Conservation (phyloP, 1,284 basidiomycete species). For the Sutorius eximius region DNA sequence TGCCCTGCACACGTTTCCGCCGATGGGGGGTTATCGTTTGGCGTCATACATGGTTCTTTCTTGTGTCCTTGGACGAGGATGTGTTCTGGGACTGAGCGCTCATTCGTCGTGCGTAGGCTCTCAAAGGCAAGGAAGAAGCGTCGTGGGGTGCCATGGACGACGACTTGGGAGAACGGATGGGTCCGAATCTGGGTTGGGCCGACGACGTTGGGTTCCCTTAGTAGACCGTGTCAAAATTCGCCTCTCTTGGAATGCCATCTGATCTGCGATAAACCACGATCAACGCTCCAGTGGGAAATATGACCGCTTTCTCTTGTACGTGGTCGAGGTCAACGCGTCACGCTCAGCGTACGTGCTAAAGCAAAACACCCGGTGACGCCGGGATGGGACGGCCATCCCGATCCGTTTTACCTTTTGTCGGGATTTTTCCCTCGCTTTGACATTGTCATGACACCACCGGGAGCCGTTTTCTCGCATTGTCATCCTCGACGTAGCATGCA, state of each 20-base stretch:
- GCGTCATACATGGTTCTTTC: background rate
- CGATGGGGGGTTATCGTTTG: background rate
- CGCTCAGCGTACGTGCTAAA: background rate
- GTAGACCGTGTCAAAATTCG: background rate
- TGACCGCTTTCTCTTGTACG: background rate
- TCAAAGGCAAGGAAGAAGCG: slow-evolving; percentile 35
- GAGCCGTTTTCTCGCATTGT: slow-evolving; percentile 1
- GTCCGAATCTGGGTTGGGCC: slow-evolving; percentile 20
- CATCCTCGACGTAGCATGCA: background rate
- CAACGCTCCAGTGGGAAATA: background rate
- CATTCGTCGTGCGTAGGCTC: slow-evolving; percentile 17
- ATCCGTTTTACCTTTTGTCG: background rate
- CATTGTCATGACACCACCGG: background rate
- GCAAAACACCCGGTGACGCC: background rate
- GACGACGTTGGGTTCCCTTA: slow-evolving; percentile 30
- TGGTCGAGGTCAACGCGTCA: background rate
- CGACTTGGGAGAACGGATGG: slow-evolving; percentile 28
- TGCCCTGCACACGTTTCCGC: background rate
- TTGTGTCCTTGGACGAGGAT: background rate
- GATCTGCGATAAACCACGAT: background rate
- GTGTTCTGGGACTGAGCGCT: slow-evolving; percentile 2
- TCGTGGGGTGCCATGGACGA: slow-evolving; percentile 32
- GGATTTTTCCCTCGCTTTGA: background rate
- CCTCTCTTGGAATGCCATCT: background rate
- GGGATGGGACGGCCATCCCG: background rate